phyloP scores from a whole-genome alignment of 305 asterid genomes.

The Fraxinus xanthoxyloides region DNA sequence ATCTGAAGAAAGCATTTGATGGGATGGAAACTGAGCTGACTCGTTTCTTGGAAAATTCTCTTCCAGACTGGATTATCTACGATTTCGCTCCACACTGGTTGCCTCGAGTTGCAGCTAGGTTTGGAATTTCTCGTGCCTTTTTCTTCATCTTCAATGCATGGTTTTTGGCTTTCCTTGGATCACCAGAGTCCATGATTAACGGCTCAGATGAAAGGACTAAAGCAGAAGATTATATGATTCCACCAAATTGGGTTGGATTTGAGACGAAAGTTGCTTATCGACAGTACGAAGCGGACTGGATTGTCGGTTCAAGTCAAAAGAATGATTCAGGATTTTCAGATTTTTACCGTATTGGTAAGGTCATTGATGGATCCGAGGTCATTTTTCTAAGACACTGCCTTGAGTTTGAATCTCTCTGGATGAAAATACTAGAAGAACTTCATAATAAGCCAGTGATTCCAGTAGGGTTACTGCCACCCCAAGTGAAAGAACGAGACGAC shows the following conservation, averaged over 20 bases:
- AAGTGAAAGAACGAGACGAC: neutral
- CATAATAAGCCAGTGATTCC: neutral
- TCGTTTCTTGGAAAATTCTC: neutral
- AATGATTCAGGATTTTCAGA: constrained; percentile 15
- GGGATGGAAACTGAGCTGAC: constrained; percentile 17
- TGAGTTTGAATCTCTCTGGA: constrained; percentile 24
- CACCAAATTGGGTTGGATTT: constrained; percentile 17
- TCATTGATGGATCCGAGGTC: neutral
- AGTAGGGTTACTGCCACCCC: neutral
- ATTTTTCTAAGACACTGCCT: neutral
- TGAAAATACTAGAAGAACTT: neutral
- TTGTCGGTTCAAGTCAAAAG: neutral
- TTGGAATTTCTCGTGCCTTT: neutral
- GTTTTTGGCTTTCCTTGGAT: neutral
- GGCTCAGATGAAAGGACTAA: neutral
- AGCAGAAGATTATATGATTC: constrained; percentile 14
- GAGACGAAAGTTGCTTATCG: constrained; percentile 6
- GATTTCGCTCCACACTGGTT: constrained; percentile 32
- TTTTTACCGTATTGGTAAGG: neutral
- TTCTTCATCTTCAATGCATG: neutral
- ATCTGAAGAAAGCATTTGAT: constrained; percentile 21
- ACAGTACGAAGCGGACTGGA: constrained; percentile 1
- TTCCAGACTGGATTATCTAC: constrained; percentile 24
- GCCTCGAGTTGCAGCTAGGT: neutral
- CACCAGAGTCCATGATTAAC: neutral